These are phyloP conservation scores for Citeromyces matritensis DNA, from an alignment of 805 yeast genomes.

Conservation along the genomic window DNA sequence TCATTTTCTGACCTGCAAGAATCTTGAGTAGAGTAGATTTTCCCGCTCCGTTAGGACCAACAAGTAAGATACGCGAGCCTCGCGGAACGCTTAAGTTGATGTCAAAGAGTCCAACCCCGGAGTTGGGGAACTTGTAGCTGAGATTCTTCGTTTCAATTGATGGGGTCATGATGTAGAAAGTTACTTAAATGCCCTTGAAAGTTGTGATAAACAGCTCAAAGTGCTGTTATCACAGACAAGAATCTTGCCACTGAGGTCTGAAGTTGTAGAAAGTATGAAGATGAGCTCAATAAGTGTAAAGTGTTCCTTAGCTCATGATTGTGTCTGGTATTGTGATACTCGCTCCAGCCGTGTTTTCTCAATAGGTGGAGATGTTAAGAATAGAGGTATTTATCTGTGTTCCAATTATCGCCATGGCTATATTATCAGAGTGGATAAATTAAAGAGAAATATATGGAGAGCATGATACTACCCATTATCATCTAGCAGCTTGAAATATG, in stretches of 20 bases:
- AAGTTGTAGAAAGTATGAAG: constrained; percentile 2
- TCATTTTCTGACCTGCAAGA: constrained; percentile 82
- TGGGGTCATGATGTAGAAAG: constrained; percentile 9
- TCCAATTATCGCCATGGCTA: too few species aligned
- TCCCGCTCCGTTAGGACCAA: constrained; percentile 97
- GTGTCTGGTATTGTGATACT: too few species aligned
- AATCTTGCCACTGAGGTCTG: too few species aligned
- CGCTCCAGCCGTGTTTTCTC: too few species aligned
- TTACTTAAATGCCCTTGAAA: neutral
- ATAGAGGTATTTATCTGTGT: too few species aligned
- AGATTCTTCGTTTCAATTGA: constrained; percentile 50
- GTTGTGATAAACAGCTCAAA: neutral
- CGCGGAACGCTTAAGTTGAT: constrained; percentile 48
- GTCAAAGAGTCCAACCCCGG: constrained; percentile 52
- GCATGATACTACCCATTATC: too few species aligned
- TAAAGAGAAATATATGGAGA: too few species aligned
- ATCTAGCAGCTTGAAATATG: too few species aligned
- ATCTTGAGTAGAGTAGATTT: constrained; percentile 78
- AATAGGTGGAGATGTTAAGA: too few species aligned
- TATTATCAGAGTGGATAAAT: too few species aligned
- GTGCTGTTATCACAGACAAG: neutral
- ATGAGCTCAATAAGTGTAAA: constrained; percentile 4
- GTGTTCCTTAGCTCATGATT: too few species aligned
- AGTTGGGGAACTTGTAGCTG: constrained; percentile 51
- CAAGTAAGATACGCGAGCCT: constrained; percentile 60